Base-by-base conservation (phyloP, 371 early-diverging fungal genomes). In the Rhizopus microsporus region DNA sequence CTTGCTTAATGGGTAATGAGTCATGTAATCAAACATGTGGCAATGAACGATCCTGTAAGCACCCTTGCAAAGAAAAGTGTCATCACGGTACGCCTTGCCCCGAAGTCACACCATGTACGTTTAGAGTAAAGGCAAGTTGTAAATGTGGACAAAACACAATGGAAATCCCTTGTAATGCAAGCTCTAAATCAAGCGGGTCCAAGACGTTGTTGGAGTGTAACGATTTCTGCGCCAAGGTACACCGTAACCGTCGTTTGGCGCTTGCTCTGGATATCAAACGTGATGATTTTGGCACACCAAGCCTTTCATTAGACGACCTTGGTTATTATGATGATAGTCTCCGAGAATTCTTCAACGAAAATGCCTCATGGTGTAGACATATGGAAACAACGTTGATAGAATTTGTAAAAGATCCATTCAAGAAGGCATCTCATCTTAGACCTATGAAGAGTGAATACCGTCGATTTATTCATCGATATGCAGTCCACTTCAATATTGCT, bases 201-300 rank as follows among this genome's bases (percentile, higher is more conserved):
- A 69, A 74, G 16, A 69, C 66, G 7, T 62, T 69, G 9, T 58
- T 90, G 42, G 72, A 73, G 12, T 91, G 93, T 65, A 85, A 88
- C 51, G 88, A 88, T 38, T 80, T 85, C 39, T 91, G 93, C 65
- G 75, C 81, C 60, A 79, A 90, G 46, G 80, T 86, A n/a, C 75
- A 80, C 57, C 82, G 93, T 37, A 92, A 92, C 67, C 80, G 85
- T 40, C 72, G 80, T 33, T 66, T 92, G 9, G 91, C 92, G 2
- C 54, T 78, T 51, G 92, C 92, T 1, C 64, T 92, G 39, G 86
- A 87, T 12, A 75, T 90, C 33, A 71, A 76, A 17, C 74, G 72
- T 3, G 71, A 81, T 7, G 68, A 61, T 15, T 10, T 35, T 5
- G 12, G 5, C n/a, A 16, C 53, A 13, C 29, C 54, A 7, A 15